Conservation (phyloP, 305 asterid genomes). For the Fraxinus platypoda region DNA sequence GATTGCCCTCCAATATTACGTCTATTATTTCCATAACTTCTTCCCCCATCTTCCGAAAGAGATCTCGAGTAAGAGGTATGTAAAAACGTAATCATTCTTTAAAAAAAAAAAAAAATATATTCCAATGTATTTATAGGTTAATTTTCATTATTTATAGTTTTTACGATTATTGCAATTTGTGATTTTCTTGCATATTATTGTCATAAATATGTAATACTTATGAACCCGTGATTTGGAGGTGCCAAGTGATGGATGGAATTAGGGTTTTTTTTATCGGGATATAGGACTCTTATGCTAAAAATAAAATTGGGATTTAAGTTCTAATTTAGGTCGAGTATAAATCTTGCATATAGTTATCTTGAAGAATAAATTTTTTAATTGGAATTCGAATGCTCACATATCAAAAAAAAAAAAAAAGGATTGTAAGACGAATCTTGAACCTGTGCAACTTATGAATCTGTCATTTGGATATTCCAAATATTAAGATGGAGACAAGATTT, state of each 20-base stretch:
- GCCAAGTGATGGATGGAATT: neutral
- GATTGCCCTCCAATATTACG: neutral
- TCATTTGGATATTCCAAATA: neutral
- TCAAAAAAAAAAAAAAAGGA: no score
- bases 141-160: neutral
- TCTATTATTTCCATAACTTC: neutral
- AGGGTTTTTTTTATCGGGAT: neutral
- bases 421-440: neutral
- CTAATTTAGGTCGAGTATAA: neutral
- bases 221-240: neutral
- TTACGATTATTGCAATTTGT: neutral
- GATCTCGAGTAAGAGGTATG: neutral
- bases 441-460: neutral
- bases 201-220: neutral
- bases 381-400: neutral
- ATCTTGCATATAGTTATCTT: neutral
- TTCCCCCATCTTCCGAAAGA: neutral
- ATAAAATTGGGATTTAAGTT: neutral
- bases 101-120: no score
- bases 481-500: neutral
- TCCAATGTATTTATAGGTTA: neutral
- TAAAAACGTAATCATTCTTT: neutral
- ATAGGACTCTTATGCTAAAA: neutral
- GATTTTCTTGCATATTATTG: neutral
- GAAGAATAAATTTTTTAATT: neutral